Evolutionary conservation across 768 basidiomycete genomes (phyloP).

Genomic region (Termitomyces sp.): DNA sequence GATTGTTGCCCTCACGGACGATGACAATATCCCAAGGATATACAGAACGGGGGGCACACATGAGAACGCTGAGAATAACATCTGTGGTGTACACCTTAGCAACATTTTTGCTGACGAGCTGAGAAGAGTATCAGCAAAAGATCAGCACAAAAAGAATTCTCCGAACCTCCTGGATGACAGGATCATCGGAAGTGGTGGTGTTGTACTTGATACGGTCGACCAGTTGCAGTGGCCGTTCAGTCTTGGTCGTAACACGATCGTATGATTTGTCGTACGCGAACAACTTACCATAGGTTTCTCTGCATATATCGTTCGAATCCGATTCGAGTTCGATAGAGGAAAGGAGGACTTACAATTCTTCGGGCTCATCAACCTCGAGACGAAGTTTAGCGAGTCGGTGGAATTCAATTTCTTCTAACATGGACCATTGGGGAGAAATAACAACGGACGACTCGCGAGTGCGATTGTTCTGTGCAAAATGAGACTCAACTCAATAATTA

Average conservation of each 20-base stretch:
- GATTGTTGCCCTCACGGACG: constrained; percentile 85
- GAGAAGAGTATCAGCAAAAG: constrained; percentile 12
- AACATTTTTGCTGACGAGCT: constrained; percentile 79
- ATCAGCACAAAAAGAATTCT: constrained; percentile 1
- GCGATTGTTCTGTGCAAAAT: constrained; percentile 60
- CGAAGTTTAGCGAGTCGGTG: constrained; percentile 86
- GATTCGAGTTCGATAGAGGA: neutral
- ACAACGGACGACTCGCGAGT: constrained; percentile 91
- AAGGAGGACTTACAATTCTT: constrained; percentile 68
- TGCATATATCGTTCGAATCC: constrained; percentile 28
- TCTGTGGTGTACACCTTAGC: constrained; percentile 94
- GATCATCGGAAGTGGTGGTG: constrained; percentile 96
- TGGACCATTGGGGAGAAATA: constrained; percentile 89
- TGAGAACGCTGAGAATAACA: constrained; percentile 90
- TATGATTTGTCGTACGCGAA: constrained; percentile 93
- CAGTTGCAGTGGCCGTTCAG: constrained; percentile 85
- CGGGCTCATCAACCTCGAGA: constrained; percentile 91
- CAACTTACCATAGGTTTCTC: constrained; percentile 85
- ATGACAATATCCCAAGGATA: constrained; percentile 99
- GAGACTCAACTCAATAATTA: neutral
- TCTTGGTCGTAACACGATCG: constrained; percentile 93
- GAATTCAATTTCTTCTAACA: constrained; percentile 98
- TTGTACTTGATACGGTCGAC: constrained; percentile 97
- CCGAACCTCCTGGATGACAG: constrained; percentile 85
- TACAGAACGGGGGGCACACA: constrained; percentile 93